phyloP scores from a whole-genome alignment of 305 asterid species.

The Euphrasia arctica region DNA sequence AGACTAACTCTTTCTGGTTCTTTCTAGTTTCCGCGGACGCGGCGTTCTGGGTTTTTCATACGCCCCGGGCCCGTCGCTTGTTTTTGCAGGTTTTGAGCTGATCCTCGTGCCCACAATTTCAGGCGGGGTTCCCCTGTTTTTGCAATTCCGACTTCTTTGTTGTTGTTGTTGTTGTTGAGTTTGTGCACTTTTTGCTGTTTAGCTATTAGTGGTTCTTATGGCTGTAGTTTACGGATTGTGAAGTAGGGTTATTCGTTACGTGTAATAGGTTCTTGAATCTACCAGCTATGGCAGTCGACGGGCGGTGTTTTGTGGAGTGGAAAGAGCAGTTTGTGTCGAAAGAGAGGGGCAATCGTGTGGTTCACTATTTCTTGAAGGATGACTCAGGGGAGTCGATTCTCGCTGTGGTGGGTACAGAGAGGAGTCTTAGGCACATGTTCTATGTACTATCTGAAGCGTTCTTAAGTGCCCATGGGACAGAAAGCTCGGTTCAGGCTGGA shows the following conservation, averaged over 20 bases:
- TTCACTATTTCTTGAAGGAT: conserved; percentile 89
- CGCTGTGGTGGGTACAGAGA: conserved; percentile 95
- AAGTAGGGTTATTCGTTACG: conserved; percentile 30
- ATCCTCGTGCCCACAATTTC: conserved; percentile 27
- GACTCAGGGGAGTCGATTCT: conserved; percentile 76
- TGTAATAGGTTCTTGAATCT: conserved; percentile 21
- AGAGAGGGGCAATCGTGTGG: conserved; percentile 93
- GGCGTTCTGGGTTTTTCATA: conserved; percentile 19
- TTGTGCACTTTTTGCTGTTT: conserved; percentile 13
- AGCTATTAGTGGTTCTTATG: conserved; percentile 10
- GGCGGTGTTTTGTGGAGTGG: conserved; percentile 88
- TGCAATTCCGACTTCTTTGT: no score
- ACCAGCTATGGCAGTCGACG: conserved; percentile 53
- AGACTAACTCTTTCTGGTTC: conserved; percentile 1
- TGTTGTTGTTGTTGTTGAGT: not conserved
- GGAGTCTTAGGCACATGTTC: conserved; percentile 98
- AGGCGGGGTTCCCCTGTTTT: no score
- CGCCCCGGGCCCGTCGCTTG: conserved; percentile 16
- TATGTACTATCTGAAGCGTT: conserved; percentile 92
- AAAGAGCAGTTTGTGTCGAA: conserved; percentile 85
- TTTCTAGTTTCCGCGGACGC: not conserved
- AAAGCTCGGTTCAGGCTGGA: conserved; percentile 72
- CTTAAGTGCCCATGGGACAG: conserved; percentile 66
- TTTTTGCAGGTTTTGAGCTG: conserved; percentile 20
- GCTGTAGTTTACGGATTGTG: conserved; percentile 25